Percentiles rank a stretch among this genome's conserved stretches.
phyloP scores from a whole-genome alignment of 2,329 filamentous ascomycete species.

The Fusarium mundagurra region DNA sequence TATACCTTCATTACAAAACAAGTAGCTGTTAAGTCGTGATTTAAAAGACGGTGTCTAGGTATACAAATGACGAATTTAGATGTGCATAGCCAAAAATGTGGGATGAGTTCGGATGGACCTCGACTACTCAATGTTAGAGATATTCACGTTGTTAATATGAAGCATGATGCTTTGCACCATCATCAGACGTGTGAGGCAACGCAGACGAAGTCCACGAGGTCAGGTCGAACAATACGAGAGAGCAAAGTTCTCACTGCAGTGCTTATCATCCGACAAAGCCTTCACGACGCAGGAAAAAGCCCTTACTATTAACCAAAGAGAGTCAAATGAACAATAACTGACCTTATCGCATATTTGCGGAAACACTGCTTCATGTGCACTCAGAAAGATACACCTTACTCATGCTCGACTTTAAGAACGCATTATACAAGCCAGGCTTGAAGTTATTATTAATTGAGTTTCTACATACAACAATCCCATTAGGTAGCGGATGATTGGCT shows the following conservation, averaged over 20 bases:
- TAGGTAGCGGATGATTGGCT: neutral
- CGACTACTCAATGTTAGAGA: neutral
- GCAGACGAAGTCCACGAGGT: neutral
- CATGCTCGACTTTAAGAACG: neutral
- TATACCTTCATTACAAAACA: too few species aligned
- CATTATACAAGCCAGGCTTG: conserved; percentile 3
- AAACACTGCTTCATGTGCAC: neutral
- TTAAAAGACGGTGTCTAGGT: neutral
- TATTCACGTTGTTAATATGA: neutral
- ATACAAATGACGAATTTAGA: too few species aligned
- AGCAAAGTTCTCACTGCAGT: neutral
- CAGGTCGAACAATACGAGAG: neutral
- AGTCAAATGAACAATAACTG: neutral
- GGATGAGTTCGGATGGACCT: too few species aligned
- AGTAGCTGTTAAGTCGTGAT: neutral
- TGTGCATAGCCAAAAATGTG: neutral
- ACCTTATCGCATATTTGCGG: neutral
- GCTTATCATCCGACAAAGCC: neutral
- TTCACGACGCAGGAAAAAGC: neutral
- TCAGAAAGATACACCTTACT: neutral
- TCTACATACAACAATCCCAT: conserved; percentile 22
- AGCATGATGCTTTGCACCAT: neutral
- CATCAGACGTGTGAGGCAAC: neutral
- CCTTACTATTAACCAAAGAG: neutral
- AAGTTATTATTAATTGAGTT: conserved; percentile 35